phyloP scores from a whole-genome alignment of 163 green algal species.

The Coccomyxa subellipsoidea region DNA sequence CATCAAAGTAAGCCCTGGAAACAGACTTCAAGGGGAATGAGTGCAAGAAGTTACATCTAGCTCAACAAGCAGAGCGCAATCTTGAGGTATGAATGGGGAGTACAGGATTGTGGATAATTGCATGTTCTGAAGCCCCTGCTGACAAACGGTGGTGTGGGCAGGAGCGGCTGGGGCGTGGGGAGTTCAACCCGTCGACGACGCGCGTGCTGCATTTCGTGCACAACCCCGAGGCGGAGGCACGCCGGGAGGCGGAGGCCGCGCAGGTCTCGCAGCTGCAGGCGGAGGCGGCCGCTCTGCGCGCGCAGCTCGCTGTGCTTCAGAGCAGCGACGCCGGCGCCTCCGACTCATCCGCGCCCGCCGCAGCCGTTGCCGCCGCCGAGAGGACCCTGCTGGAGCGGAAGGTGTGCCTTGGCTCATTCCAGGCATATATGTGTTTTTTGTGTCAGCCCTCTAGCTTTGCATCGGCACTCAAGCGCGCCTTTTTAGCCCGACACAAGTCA shows the following conservation, averaged over 20 bases:
- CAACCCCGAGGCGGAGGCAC: conserved; percentile 67
- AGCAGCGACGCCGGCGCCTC: conserved; percentile 11
- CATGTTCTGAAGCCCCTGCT: too few species aligned
- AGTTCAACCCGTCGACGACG: conserved; percentile 53
- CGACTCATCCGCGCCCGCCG: conserved; percentile 30
- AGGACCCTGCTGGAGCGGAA: conserved; percentile 12
- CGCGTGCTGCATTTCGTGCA: conserved; percentile 70
- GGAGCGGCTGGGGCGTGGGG: conserved; percentile 53
- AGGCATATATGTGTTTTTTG: background rate
- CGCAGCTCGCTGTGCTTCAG: conserved; percentile 31
- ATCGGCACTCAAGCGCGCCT: too few species aligned
- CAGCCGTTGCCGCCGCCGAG: conserved; percentile 29
- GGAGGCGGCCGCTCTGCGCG: conserved; percentile 19
- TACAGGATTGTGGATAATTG: too few species aligned
- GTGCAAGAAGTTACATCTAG: too few species aligned
- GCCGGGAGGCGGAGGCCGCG: conserved; percentile 43
- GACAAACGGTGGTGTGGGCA: conserved; percentile 36
- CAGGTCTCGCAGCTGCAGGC: conserved; percentile 40
- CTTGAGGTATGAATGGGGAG: too few species aligned
- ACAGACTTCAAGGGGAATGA: too few species aligned
- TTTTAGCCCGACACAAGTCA: too few species aligned
- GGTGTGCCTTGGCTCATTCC: background rate
- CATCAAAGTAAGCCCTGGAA: too few species aligned
- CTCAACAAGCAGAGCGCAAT: too few species aligned
- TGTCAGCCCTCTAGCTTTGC: too few species aligned